Base-by-base conservation (phyloP, 305 asterid genomes). In the Fraxinus floribunda region DNA sequence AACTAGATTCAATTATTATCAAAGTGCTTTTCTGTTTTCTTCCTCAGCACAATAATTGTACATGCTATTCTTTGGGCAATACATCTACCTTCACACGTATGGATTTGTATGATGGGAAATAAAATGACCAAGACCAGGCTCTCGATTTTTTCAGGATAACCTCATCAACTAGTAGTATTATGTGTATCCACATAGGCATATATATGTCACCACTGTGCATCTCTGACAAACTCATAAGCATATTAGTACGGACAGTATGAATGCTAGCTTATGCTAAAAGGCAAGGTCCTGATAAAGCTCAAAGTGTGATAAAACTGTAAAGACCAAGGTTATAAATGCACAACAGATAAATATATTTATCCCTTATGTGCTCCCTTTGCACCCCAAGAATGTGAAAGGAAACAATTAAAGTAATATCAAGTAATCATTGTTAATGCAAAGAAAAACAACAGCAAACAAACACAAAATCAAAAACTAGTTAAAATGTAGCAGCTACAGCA, bases 11-110 rank as follows among this genome's bases (percentile, higher is more conserved):
- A 7, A 30, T 70, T 70, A 16, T 70, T 30, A 70, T 30, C 75
- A 29, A 22, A 5, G 20, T 13, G 75, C 75, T 68, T 30, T 68
- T 68, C 39, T 30, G 15, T 18, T 78, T 71, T n/a, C 66, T 71
- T 26, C 49, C n/a, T 36, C 66, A 20, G 52, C 62, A 24, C 16
- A 26, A 70, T n/a, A 30, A 77, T 8, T 30, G 16, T 11, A 64
- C n/a, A 71, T 71, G 44, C 52, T 38, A 71, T 75, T 77, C 82
- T 71, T 80, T 73, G 35, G 30, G 35, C 29, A 77, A 20, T 26
- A 74, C 20, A 57, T 55, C 81, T 71, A 80, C 35, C 80, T 75
- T 36, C n/a, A 11, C 16, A 24, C 26, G 18, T 26, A 57, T 46
- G 74, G 71, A 71, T 60, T 77, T 57, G 20, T 30, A 46, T 26